Base-by-base conservation (phyloP, 352 stramenopile species). In the Phytophthora litchii region DNA sequence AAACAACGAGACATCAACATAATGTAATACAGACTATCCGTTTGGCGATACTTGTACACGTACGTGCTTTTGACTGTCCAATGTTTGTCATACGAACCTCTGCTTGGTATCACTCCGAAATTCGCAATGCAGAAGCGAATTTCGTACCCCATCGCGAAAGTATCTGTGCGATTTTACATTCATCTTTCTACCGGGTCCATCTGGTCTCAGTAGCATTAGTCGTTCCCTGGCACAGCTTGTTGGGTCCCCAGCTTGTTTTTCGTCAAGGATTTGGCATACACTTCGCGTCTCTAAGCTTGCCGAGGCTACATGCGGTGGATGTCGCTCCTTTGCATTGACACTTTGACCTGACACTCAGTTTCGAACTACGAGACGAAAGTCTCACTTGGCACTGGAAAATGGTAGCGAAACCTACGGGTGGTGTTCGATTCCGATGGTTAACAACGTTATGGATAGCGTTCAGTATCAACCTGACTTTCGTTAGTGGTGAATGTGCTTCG, bases 271-370 rank as follows among this genome's bases (percentile, higher is more conserved):
- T 66, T 66, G 57, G 52, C 40, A 20, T 44, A 6, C 25, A 4
- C 13, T 17, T 51, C 44, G 25, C 21, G 31, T 45, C 16, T 48
- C 25, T 32, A 54, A 10, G 10, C 29, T 12, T 34, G 29, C 29
- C 29, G 7, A 9, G 7, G 8, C 16, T 25, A 55, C 42, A 37
- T 47, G 34, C 29, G 16, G 21, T 19, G 2, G 8, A 12, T 36
- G 57, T 50, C 57, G 29, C 57, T 54, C 57, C 57, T 66, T 41
- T 66, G 37, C 57, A 60, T 60, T 35, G 31, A 38, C 50, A 48
- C 34, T 31, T 49, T 12, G 51, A n/a, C 34, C 16, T 34, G 29
- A 1, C 10, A 34, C 23, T 34, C 29, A 27, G 6, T 53, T 52
- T 37, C 40, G 51, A 34, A 34, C 20, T 50, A 19, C 27, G 45